Evolutionary conservation across 495 filamentous ascomycete species (phyloP).

Genomic region (Penicillium longicatenatum): DNA sequence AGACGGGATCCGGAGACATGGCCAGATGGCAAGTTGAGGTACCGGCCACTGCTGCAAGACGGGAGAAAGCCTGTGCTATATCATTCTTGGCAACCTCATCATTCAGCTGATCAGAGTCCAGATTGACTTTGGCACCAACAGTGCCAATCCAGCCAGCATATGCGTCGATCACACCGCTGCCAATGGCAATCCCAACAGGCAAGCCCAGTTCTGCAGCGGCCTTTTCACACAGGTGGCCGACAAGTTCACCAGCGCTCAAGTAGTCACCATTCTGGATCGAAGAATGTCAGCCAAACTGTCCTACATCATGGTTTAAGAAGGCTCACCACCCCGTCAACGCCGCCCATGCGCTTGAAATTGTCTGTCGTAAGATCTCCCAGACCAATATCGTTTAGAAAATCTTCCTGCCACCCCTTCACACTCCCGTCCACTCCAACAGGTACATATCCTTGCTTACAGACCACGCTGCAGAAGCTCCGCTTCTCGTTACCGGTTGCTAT

Average conservation of each 20-base stretch:
- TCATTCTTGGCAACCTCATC: conserved; percentile 68
- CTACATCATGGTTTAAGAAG: conserved; percentile 2
- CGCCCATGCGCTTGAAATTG: conserved; percentile 88
- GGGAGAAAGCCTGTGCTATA: conserved; percentile 85
- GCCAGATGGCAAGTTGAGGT: conserved; percentile 97
- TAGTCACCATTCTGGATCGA: conserved; percentile 78
- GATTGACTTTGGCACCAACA: conserved; percentile 89
- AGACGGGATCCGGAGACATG: conserved; percentile 89
- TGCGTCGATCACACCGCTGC: conserved; percentile 95
- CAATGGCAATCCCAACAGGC: conserved; percentile 85
- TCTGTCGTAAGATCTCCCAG: conserved; percentile 79
- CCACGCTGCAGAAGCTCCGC: conserved; percentile 87
- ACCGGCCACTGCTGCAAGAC: conserved; percentile 92
- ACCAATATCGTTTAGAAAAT: conserved; percentile 84
- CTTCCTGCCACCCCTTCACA: conserved; percentile 97
- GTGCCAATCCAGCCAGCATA: conserved; percentile 99
- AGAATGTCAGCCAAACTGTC: background rate
- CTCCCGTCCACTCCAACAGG: conserved; percentile 95
- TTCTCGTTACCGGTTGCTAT: conserved; percentile 93
- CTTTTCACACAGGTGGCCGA: conserved; percentile 80
- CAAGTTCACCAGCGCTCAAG: conserved; percentile 85
- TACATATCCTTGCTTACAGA: conserved; percentile 95
- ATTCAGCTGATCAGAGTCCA: conserved; percentile 62
- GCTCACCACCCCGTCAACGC: conserved; percentile 90
- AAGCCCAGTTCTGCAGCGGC: conserved; percentile 83